phyloP scores from a whole-genome alignment of 1,284 basidiomycete genomes.

The Ceratobasidium sp. region DNA sequence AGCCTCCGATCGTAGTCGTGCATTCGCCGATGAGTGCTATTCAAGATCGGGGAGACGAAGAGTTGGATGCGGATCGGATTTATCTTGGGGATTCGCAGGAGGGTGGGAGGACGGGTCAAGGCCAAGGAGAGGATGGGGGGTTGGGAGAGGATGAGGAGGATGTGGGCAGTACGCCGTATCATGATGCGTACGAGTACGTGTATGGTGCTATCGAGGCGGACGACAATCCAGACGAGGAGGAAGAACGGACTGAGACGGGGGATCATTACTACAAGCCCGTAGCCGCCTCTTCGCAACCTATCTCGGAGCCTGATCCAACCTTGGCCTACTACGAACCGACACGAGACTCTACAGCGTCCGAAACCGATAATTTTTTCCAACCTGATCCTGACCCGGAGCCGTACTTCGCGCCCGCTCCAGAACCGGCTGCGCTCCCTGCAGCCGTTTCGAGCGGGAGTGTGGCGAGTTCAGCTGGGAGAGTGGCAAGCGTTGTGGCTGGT shows the following conservation, averaged over 20 bases:
- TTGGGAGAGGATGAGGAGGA: constrained; percentile 18
- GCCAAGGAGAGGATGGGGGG: neutral
- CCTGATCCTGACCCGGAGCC: neutral
- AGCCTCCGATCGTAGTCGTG: constrained; percentile 38
- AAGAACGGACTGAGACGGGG: neutral
- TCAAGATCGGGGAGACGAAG: constrained; percentile 37
- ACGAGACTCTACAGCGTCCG: neutral
- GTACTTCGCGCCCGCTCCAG: constrained; percentile 18
- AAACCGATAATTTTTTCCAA: neutral
- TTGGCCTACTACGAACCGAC: neutral
- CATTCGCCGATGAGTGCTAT: constrained; percentile 41
- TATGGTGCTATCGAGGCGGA: constrained; percentile 39
- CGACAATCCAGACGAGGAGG: constrained; percentile 8
- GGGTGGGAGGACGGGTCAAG: neutral
- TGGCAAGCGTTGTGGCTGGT: constrained; percentile 15
- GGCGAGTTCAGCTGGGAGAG: constrained; percentile 4
- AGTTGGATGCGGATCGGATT: constrained; percentile 36
- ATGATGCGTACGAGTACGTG: constrained; percentile 40
- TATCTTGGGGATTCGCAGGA: constrained; percentile 15
- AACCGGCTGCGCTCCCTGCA: neutral
- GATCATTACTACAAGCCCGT: neutral
- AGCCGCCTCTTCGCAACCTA: no score
- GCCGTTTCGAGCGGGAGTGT: neutral
- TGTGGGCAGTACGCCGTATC: constrained; percentile 29
- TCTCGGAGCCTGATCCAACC: no score